A percentile compares a stretch with the other conserved stretches of the same genome.
phyloP scores from a whole-genome alignment of 345 rosid species.

The Gossypium stocksii region DNA sequence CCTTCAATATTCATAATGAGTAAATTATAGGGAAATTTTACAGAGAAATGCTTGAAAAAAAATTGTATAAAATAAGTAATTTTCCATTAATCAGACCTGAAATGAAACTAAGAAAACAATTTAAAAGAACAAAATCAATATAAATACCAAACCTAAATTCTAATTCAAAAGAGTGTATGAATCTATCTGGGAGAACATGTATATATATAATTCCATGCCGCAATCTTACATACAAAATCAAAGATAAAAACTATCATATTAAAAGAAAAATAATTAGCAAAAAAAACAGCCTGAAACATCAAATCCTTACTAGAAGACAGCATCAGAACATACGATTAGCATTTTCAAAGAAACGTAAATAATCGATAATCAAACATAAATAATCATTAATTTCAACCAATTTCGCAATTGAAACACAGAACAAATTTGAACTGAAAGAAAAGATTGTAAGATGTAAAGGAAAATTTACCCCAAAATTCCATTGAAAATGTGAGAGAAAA shows the following conservation, averaged over 20 bases:
- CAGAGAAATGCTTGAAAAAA: no score
- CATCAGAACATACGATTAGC: neutral
- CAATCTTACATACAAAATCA: neutral
- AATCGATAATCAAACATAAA: neutral
- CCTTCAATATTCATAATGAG: neutral
- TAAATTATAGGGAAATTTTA: no score
- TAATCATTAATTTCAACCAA: neutral
- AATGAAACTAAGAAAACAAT: neutral
- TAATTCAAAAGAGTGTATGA: no score
- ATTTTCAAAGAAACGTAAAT: neutral
- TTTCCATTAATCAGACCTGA: neutral
- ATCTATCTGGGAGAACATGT: no score
- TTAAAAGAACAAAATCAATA: neutral
- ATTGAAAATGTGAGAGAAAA: conserved; percentile 16
- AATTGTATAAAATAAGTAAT: no score
- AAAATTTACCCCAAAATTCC: conserved; percentile 59
- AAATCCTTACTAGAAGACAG: neutral
- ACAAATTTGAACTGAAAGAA: neutral
- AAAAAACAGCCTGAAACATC: neutral
- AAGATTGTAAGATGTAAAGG: neutral
- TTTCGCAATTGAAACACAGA: neutral
- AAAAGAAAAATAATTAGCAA: neutral
- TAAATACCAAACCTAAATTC: neutral
- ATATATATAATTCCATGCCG: neutral
- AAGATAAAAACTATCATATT: neutral